Evolutionary conservation across 352 stramenopile species (phyloP).

Genomic region (Aphanomyces astaci): DNA sequence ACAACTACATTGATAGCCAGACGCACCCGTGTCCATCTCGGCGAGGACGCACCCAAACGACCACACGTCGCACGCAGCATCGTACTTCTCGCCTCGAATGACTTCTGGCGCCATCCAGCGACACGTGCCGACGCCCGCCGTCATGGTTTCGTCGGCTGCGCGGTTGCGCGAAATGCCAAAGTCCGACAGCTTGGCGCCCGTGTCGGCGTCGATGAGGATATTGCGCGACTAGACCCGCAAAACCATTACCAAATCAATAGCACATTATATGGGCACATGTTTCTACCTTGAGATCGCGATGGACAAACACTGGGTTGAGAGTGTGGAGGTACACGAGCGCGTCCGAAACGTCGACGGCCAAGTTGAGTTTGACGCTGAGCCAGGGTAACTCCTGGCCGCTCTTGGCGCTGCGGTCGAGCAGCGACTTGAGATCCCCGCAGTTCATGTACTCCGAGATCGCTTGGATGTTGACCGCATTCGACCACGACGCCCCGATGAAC

Average conservation of each 20-base stretch:
- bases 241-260: too few species aligned
- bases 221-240: conserved; percentile 45
- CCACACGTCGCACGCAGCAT: conserved; percentile 45
- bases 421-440: conserved; percentile 48
- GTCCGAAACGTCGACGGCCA: conserved; percentile 62
- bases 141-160: conserved; percentile 54
- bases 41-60: conserved; percentile 44
- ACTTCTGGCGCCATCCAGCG: conserved; percentile 50
- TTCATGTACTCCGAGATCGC: conserved; percentile 63
- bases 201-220: conserved; percentile 52
- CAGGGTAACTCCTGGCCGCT: conserved; percentile 39
- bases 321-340: conserved; percentile 68
- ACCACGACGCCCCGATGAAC: conserved; percentile 66
- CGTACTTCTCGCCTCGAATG: conserved; percentile 38
- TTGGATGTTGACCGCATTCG: conserved; percentile 51
- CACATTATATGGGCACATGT: too few species aligned
- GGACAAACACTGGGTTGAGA: conserved; percentile 52
- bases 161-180: conserved; percentile 62
- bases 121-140: conserved; percentile 42
- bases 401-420: conserved; percentile 34
- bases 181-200: conserved; percentile 53
- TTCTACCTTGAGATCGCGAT: conserved; percentile 45
- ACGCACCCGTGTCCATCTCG: conserved; percentile 32
- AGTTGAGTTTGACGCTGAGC: conserved; percentile 57
- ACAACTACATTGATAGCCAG: too few species aligned